Evolutionary conservation across 345 rosid genomes (phyloP).

Genomic region (Physaria fendleri): DNA sequence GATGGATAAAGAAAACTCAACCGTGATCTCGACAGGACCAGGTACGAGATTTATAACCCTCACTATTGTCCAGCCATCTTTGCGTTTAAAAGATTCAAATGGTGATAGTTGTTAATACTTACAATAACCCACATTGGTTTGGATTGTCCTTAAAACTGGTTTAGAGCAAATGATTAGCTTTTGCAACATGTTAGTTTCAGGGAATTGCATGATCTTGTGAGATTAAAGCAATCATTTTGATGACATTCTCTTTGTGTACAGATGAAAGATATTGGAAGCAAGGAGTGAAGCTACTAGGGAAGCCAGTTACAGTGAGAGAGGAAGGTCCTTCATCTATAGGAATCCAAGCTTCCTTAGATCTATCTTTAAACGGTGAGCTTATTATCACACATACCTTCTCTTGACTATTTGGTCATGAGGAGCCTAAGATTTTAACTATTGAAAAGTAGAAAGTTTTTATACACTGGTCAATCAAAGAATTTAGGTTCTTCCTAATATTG

Average conservation of each 20-base stretch:
- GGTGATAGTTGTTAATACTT: not conserved
- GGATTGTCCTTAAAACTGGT: not conserved
- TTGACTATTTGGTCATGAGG: too few relatives aligned
- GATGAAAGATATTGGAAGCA: slow-evolving; percentile 76
- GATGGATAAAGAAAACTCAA: slow-evolving; percentile 53
- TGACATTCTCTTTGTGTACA: slow-evolving; percentile 23
- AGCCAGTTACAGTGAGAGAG: slow-evolving; percentile 46
- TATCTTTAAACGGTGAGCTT: slow-evolving; percentile 56
- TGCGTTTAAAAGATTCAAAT: not conserved
- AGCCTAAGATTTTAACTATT: too few relatives aligned
- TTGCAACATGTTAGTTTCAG: slow-evolving; percentile 1
- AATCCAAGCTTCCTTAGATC: slow-evolving; percentile 62
- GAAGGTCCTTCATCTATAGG: slow-evolving; percentile 35
- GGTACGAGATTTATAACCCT: slow-evolving; percentile 33
- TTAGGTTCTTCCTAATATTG: too few relatives aligned
- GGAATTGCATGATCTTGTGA: not conserved
- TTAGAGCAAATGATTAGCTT: too few relatives aligned
- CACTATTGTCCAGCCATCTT: not conserved
- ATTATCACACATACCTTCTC: slow-evolving; percentile 36
- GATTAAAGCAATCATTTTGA: not conserved
- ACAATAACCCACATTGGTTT: not conserved
- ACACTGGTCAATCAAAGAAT: too few relatives aligned
- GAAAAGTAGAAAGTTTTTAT: too few relatives aligned
- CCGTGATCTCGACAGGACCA: slow-evolving; percentile 62
- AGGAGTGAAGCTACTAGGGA: slow-evolving; percentile 78